These are phyloP conservation scores for Ettlia oleoabundans DNA, from an alignment of 139 green algal species.

Conservation along the genomic window DNA sequence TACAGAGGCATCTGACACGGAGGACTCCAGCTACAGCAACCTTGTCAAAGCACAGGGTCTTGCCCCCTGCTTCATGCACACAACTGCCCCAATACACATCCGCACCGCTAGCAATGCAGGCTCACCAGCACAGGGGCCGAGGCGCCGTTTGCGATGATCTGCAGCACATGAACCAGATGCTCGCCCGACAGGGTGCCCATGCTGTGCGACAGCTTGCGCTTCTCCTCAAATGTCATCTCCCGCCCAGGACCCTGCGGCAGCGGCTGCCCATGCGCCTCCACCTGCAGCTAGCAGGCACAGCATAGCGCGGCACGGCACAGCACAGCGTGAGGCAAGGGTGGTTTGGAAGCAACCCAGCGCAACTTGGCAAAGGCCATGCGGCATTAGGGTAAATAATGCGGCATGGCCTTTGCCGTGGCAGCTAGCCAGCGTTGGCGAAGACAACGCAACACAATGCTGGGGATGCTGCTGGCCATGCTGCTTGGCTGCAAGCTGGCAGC, in stretches of 20 bases:
- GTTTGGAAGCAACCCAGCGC: too few species aligned
- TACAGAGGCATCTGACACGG: too few species aligned
- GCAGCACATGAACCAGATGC: slow-evolving; percentile 55
- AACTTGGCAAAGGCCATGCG: too few species aligned
- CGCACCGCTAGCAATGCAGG: background rate
- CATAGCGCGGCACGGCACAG: background rate
- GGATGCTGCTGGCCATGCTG: too few species aligned
- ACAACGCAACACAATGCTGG: too few species aligned
- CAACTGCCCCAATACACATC: background rate
- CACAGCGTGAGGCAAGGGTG: background rate
- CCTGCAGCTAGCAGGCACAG: background rate
- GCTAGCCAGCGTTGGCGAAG: too few species aligned
- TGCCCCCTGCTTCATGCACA: too few species aligned
- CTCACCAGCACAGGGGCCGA: slow-evolving; percentile 34
- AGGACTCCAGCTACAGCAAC: too few species aligned
- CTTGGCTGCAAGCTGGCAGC: too few species aligned
- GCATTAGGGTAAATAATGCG: too few species aligned
- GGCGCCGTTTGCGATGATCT: slow-evolving; percentile 61
- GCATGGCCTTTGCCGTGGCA: too few species aligned
- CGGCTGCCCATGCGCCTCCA: slow-evolving; percentile 15
- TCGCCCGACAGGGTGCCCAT: slow-evolving; percentile 53
- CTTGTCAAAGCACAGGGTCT: too few species aligned
- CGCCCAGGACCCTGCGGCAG: slow-evolving; percentile 27
- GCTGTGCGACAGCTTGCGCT: slow-evolving; percentile 56
- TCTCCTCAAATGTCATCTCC: slow-evolving; percentile 75